These are phyloP conservation scores for Linnemannia elongata DNA, from an alignment of 192 early-diverging fungal genomes.

Conservation along the genomic window DNA sequence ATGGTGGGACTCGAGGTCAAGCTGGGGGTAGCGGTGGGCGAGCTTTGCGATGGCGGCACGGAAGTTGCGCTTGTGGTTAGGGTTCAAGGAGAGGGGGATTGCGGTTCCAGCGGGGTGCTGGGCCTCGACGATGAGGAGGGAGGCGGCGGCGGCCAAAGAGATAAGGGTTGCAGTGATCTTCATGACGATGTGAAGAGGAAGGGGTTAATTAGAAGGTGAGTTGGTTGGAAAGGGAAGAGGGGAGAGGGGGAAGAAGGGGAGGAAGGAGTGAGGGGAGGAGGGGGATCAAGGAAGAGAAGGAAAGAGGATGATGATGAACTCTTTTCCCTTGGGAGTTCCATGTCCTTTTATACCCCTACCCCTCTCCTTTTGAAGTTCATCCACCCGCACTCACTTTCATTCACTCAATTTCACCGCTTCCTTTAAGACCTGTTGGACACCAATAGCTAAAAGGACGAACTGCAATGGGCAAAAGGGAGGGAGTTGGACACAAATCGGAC, in stretches of 20 bases:
- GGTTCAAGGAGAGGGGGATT: constrained; percentile 8
- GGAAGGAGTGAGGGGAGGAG: background rate
- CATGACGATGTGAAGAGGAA: background rate
- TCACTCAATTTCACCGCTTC: no score
- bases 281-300: background rate
- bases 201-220: background rate
- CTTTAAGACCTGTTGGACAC: no score
- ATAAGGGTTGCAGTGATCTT: background rate
- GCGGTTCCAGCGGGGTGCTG: background rate
- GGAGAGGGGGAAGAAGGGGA: background rate
- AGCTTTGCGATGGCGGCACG: constrained; percentile 17
- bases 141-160: background rate
- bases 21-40: background rate
- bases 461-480: no score
- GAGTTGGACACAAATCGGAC: no score
- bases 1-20: constrained; percentile 7
- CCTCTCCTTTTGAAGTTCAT: background rate
- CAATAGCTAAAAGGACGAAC: no score
- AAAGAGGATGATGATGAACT: background rate
- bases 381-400: no score
- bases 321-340: background rate
- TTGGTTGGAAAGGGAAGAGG: background rate
- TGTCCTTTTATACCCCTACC: background rate
- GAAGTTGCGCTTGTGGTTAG: constrained; percentile 23
- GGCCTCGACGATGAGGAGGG: background rate